Evolutionary conservation across 148 eudicot genomes (phyloP).

Genomic region (Arctostaphylos glauca): DNA sequence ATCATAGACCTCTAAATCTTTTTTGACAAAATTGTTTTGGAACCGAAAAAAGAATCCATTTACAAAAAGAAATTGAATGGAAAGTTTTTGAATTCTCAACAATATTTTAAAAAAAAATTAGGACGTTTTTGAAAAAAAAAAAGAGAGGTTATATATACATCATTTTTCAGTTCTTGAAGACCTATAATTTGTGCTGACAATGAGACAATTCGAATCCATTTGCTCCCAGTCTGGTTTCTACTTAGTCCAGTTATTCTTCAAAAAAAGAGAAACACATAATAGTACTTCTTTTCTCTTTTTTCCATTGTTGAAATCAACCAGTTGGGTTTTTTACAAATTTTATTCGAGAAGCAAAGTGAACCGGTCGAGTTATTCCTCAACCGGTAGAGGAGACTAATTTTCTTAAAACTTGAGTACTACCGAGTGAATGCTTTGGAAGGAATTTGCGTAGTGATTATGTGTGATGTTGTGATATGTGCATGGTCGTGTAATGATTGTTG

Average conservation of each 20-base stretch:
- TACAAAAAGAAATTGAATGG: not conserved
- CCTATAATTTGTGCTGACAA: constrained; percentile 83
- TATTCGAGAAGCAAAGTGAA: no score
- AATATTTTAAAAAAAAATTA: not conserved
- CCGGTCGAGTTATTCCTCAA: no score
- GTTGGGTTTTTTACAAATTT: no score
- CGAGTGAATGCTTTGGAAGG: no score
- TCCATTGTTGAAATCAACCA: constrained; percentile 17
- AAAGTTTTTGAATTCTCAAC: not conserved
- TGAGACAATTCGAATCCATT: constrained; percentile 87
- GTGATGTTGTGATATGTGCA: no score
- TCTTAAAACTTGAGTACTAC: no score
- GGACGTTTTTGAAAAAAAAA: not conserved
- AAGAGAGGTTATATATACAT: not conserved
- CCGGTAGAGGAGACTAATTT: no score
- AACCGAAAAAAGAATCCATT: not conserved
- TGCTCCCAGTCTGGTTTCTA: constrained; percentile 92
- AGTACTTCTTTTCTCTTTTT: constrained; percentile 45
- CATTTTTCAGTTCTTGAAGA: constrained; percentile 72
- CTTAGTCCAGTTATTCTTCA: constrained; percentile 74
- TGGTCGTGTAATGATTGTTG: no score
- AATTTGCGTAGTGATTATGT: no score
- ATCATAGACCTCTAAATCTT: no score
- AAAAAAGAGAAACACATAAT: constrained; percentile 57
- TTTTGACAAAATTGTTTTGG: not conserved